Conservation (phyloP, 208 protist genomes). For the Wallacemonas sp. region DNA sequence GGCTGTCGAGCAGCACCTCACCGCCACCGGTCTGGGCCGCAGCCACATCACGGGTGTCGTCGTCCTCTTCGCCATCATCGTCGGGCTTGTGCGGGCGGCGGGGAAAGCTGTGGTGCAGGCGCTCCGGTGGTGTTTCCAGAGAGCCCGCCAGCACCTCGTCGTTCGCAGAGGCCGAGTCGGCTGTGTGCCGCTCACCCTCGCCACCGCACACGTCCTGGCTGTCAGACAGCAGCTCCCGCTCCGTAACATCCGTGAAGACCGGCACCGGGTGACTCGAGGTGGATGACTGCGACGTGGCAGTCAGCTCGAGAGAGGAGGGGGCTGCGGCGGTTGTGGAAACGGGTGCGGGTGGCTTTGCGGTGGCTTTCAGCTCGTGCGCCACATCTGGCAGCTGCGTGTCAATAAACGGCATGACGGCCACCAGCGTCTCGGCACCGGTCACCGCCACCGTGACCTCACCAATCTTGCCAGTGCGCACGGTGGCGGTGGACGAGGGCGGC, state of each 20-base stretch:
- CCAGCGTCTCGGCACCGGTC: no score
- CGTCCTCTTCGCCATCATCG: neutral
- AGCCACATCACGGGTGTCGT: neutral
- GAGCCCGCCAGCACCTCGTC: constrained; percentile 6
- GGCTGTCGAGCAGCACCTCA: constrained; percentile 8
- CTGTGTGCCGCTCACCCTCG: no score
- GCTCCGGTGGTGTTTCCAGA: neutral
- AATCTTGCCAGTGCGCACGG: no score
- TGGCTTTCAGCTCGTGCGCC: neutral
- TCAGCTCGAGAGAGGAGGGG: neutral
- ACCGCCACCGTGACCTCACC: no score
- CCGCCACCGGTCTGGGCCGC: neutral
- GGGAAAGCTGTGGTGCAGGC: no score
- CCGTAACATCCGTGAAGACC: neutral
- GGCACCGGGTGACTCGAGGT: neutral
- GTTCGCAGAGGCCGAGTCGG: no score
- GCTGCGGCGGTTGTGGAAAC: neutral
- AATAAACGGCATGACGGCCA: constrained; percentile 1
- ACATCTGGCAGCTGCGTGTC: neutral
- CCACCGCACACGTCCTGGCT: no score
- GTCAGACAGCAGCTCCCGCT: constrained; percentile 2
- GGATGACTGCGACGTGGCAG: neutral
- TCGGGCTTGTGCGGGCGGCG: neutral
- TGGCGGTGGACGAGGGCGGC: constrained; percentile 9
- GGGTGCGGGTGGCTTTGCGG: neutral